Evolutionary conservation across 148 eudicot species (phyloP).

Genomic region (Cornus controversa): DNA sequence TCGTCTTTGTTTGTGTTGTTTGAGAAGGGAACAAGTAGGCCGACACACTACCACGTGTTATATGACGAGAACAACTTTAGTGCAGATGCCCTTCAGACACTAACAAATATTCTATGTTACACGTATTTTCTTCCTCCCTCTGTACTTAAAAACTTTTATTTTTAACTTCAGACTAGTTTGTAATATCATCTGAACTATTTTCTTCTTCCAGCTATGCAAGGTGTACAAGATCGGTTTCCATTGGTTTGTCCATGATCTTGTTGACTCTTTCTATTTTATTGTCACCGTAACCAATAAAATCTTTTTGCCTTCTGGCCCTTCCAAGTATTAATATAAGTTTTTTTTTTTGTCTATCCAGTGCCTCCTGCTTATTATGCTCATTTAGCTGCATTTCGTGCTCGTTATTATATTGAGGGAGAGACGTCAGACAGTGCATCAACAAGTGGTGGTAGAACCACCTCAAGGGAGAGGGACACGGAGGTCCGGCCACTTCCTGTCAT

Average conservation of each 20-base stretch:
- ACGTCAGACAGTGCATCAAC: conserved; percentile 49
- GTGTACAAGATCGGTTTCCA: conserved; percentile 86
- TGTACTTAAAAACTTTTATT: neutral
- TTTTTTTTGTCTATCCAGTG: conserved; percentile 36
- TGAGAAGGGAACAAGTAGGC: conserved; percentile 83
- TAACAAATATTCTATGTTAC: conserved; percentile 72
- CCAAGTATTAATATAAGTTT: neutral
- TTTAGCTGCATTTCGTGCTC: conserved; percentile 77
- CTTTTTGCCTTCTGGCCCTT: neutral
- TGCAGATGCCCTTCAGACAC: conserved; percentile 57
- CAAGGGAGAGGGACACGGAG: conserved; percentile 24
- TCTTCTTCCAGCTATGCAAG: conserved; percentile 62
- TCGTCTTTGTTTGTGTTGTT: neutral
- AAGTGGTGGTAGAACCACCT: conserved; percentile 22
- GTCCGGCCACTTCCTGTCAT: conserved; percentile 40
- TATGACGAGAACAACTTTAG: conserved; percentile 69
- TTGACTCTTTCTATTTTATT: neutral
- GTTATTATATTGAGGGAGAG: conserved; percentile 57
- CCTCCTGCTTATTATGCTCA: conserved; percentile 92
- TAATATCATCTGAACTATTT: neutral
- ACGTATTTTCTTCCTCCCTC: conserved; percentile 38
- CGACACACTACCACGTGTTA: conserved; percentile 80
- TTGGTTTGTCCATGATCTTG: conserved; percentile 44
- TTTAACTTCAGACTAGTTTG: neutral
- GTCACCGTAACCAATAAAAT: neutral